A percentile compares a stretch with the other conserved stretches of the same genome.
Evolutionary conservation across 306 rosid genomes (phyloP).

Genomic region (Argentina anserina): DNA sequence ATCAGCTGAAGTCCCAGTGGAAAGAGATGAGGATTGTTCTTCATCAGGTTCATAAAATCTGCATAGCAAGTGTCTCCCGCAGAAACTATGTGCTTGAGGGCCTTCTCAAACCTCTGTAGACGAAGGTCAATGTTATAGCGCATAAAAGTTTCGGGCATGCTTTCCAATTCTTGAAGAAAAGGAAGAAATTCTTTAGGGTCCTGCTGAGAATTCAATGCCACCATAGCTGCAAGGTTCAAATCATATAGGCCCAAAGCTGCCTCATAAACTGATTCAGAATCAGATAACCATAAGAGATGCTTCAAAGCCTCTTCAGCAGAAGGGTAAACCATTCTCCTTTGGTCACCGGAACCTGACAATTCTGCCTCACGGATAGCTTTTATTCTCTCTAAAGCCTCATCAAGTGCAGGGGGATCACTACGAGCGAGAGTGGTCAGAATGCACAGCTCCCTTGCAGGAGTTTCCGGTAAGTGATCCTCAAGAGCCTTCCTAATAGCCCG

Average conservation of each 20-base stretch:
- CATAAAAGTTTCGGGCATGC: constrained; percentile 64
- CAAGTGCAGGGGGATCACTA: constrained; percentile 87
- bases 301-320: constrained; percentile 94
- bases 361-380: constrained; percentile 81
- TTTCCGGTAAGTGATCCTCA: constrained; percentile 66
- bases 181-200: constrained; percentile 98
- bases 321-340: constrained; percentile 50
- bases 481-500: constrained; percentile 78
- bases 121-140: constrained; percentile 83
- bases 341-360: constrained; percentile 59
- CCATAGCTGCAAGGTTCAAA: constrained; percentile 89
- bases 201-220: constrained; percentile 90
- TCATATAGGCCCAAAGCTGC: constrained; percentile 97
- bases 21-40: constrained; percentile 73
- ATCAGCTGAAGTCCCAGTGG: constrained; percentile 82
- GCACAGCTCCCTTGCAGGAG: constrained; percentile 89
- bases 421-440: constrained; percentile 93
- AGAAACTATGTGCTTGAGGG: constrained; percentile 77
- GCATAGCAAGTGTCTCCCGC: constrained; percentile 84
- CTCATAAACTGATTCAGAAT: constrained; percentile 81
- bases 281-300: constrained; percentile 94
- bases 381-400: constrained; percentile 89
- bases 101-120: constrained; percentile 81
- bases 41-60: constrained; percentile 76
- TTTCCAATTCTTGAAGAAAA: constrained; percentile 77